Base-by-base conservation (phyloP, 1,284 basidiomycete genomes). In the Abortiporus biennis region DNA sequence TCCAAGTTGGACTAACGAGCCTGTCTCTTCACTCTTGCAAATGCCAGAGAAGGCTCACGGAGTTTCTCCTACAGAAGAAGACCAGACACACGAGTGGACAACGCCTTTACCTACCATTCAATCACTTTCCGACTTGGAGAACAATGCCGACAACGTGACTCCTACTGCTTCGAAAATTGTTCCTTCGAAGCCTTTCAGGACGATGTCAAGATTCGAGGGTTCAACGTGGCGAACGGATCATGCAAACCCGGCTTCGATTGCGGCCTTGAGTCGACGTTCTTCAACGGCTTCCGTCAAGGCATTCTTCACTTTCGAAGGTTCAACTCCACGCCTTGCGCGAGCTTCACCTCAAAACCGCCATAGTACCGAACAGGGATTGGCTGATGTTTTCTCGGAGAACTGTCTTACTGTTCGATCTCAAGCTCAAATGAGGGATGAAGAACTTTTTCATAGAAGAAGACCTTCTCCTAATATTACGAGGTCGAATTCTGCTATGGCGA, bases 271-370 rank as follows among this genome's bases (percentile, higher is more conserved):
- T 57, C 72, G 76, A 40, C 72, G 76, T 43, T 75, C 76, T 24
- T 83, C 79, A 2, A 67, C 74, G 8, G 63, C 68, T 5, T 82
- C 80, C 17, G 68, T 78, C 43, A 80, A 74, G 54, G 65, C 68
- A 5, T 71, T 79, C 34, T 78, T 78, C 48, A 57, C 69, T 1
- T 68, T 72, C 13, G 54, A 67, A 42, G 48, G 63, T 3, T 62
- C 72, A 17, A 76, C 80, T 42, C 64, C 70, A 9, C 52, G 55
- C 3, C 72, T 87, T 36, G 67, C 85, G 29, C 79, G 88, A 6
- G 78, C 80, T 6, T 83, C 87, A 5, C 65, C 74, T 12, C 69
- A 76, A 24, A 78, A 82, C 23, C 79, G 90, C 16, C 70, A 77
- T 21, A 72, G 76, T 38, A 76, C 85, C 25, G 85, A 89, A 49